Percentiles rank a stretch among this genome's conserved stretches.
Conservation (phyloP, 768 basidiomycete genomes). For the Vishniacozyma victoriae region DNA sequence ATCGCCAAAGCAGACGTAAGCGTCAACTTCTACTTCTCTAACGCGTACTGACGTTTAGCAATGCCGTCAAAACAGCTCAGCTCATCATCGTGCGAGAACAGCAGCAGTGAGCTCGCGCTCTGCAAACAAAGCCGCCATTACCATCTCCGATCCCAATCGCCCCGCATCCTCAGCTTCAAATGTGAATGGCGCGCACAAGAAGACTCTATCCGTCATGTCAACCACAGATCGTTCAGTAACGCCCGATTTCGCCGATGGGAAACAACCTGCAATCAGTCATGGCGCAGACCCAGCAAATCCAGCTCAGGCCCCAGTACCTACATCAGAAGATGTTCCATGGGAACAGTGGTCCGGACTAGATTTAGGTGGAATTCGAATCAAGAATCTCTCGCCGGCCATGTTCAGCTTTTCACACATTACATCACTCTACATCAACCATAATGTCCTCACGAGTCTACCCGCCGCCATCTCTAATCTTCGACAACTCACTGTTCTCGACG, state of each 20-base stretch:
- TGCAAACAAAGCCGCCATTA: constrained; percentile 67
- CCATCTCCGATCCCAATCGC: constrained; percentile 82
- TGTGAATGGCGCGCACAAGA: constrained; percentile 19
- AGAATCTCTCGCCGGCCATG: constrained; percentile 75
- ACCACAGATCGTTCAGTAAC: constrained; percentile 35
- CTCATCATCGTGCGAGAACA: constrained; percentile 91
- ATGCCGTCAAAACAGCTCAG: constrained; percentile 74
- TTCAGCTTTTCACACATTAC: constrained; percentile 86
- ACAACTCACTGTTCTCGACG: constrained; percentile 81
- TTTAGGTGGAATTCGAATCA: constrained; percentile 91
- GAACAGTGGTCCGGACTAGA: constrained; percentile 77
- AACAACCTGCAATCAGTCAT: constrained; percentile 51
- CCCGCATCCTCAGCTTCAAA: constrained; percentile 43
- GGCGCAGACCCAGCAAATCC: constrained; percentile 67
- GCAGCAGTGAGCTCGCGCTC: constrained; percentile 88
- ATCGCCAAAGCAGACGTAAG: constrained; percentile 84
- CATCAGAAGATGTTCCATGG: constrained; percentile 56
- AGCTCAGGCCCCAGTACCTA: constrained; percentile 51
- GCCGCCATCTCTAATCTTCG: constrained; percentile 75
- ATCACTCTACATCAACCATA: constrained; percentile 94
- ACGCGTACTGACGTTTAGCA: constrained; percentile 52
- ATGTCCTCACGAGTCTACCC: constrained; percentile 69
- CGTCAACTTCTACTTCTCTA: constrained; percentile 34
- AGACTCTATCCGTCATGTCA: constrained; percentile 39
- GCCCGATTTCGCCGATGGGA: constrained; percentile 32